phyloP scores from a whole-genome alignment of 345 rosid genomes.

The Carallia brachiata region DNA sequence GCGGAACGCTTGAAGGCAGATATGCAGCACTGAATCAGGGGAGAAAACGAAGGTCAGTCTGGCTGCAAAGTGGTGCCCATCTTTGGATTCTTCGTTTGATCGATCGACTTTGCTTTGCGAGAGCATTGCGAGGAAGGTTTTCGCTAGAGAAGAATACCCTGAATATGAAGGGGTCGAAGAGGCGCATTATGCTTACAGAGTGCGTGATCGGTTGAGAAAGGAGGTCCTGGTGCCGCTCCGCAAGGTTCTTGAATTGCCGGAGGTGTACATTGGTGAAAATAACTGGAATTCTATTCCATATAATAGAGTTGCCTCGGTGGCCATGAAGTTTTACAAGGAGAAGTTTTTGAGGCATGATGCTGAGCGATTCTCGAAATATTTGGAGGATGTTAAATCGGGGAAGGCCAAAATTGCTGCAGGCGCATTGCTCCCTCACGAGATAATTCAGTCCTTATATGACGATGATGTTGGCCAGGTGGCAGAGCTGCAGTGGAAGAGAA shows the following conservation, averaged over 20 bases:
- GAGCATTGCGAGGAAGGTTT: slow-evolving; percentile 50
- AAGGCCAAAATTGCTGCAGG: slow-evolving; percentile 54
- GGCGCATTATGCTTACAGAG: slow-evolving; percentile 57
- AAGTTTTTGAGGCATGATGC: slow-evolving; percentile 47
- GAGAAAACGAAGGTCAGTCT: slow-evolving; percentile 41
- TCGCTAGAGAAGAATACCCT: slow-evolving; percentile 34
- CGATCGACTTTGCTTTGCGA: slow-evolving; percentile 46
- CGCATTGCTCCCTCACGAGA: slow-evolving; percentile 68
- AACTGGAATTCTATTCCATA: slow-evolving; percentile 49
- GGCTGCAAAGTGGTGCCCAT: slow-evolving; percentile 76
- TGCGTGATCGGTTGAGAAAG: slow-evolving; percentile 59
- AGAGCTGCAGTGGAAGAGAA: slow-evolving; percentile 59
- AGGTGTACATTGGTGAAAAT: slow-evolving; percentile 55
- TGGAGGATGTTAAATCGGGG: slow-evolving; percentile 44
- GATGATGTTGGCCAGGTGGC: slow-evolving; percentile 47
- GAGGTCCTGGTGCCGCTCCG: slow-evolving; percentile 54
- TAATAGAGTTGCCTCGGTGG: slow-evolving; percentile 55
- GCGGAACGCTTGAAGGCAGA: slow-evolving; percentile 37
- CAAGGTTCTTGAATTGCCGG: slow-evolving; percentile 51
- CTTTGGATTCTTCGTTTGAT: slow-evolving; percentile 56
- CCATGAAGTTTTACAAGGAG: slow-evolving; percentile 58
- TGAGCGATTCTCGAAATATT: slow-evolving; percentile 40
- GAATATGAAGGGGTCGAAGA: slow-evolving; percentile 63
- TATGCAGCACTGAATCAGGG: slow-evolving; percentile 29
- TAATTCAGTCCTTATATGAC: slow-evolving; percentile 34